These are phyloP conservation scores for Zizania latifolia DNA, from an alignment of 176 grass and related monocot species.

Conservation along the genomic window DNA sequence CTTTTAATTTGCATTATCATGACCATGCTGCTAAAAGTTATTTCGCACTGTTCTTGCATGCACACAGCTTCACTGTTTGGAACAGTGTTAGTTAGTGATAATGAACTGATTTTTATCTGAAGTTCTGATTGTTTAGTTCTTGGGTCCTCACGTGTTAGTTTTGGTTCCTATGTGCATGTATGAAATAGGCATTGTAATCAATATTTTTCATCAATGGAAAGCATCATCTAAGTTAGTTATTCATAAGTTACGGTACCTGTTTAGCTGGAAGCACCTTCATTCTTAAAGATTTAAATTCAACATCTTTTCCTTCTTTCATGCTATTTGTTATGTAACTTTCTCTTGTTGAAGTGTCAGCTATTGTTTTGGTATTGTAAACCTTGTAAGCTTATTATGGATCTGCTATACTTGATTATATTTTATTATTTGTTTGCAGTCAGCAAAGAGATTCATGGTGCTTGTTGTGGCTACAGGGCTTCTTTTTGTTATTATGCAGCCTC, in stretches of 20 bases:
- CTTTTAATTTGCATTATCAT: background rate
- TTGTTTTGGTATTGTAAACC: background rate
- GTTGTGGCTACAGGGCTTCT: slow-evolving; percentile 70
- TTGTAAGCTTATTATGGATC: background rate
- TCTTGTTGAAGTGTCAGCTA: background rate
- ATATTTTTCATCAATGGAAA: background rate
- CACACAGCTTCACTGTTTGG: background rate
- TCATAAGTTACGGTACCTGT: background rate
- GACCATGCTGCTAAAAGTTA: background rate
- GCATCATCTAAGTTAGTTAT: background rate
- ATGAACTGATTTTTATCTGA: background rate
- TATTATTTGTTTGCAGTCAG: slow-evolving; percentile 53
- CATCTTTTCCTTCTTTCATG: background rate
- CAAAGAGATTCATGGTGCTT: slow-evolving; percentile 69
- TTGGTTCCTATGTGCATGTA: background rate
- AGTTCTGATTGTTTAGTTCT: background rate
- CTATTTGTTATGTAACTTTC: background rate
- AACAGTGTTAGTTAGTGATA: background rate
- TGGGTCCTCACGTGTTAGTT: background rate
- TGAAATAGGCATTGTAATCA: background rate
- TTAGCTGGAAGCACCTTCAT: background rate
- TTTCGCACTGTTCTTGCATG: background rate
- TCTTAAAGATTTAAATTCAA: background rate
- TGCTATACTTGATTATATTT: slow-evolving; percentile 24
- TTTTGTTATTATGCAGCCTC: slow-evolving; percentile 84